Base-by-base conservation (phyloP, 2,329 filamentous ascomycete genomes). In the Cladobotryum protrusum region DNA sequence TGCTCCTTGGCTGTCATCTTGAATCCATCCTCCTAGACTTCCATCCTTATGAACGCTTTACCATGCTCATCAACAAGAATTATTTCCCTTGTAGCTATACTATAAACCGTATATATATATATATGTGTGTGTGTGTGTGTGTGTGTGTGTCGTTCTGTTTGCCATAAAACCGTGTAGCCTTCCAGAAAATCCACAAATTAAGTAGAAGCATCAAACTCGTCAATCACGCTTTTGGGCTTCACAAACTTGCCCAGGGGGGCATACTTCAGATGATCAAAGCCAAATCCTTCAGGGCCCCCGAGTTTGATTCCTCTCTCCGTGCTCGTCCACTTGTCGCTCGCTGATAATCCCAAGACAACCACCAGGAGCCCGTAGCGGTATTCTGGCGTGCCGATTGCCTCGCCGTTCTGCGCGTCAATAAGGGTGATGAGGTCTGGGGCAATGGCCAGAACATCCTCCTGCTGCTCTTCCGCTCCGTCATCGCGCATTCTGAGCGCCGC, bases 391-490 rank as follows among this genome's bases (percentile, higher is more conserved):
- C 78, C 78, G 6, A 82, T 67, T 0, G 77, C 78, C 54, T 78
- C 72, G 24, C 78, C 79, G 9, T 75, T 78, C 53, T 78, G 75
- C 5, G 75, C 72, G 49, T 81, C 78, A 14, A 82, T 71, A 8
- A 82, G 67, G 0, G 72, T 69, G 47, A 82, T 76, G 6, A 83
- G 62, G 50, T 83, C 80, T 0, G 80, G 80, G 2, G 80, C 79
- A 2, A 77, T 71, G 1, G 75, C 75, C 1, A 82, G 59, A 0
- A 80, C 64, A 32, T 72, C 64, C 24, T 70, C 66, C 40, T 69
- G 67, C 4, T 54, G 61, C 48, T 75, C 72, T n/a, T 66, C 61
- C 1, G 60, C 56, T 13, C 65, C 56, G 11, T 61, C 61, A 5
- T 65, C 48, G 20, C 59, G 55, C 1, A 70, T 55, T 45, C 58